Conservation (phyloP, 2,329 filamentous ascomycete species). For the Chrysoporthe austroafricana region DNA sequence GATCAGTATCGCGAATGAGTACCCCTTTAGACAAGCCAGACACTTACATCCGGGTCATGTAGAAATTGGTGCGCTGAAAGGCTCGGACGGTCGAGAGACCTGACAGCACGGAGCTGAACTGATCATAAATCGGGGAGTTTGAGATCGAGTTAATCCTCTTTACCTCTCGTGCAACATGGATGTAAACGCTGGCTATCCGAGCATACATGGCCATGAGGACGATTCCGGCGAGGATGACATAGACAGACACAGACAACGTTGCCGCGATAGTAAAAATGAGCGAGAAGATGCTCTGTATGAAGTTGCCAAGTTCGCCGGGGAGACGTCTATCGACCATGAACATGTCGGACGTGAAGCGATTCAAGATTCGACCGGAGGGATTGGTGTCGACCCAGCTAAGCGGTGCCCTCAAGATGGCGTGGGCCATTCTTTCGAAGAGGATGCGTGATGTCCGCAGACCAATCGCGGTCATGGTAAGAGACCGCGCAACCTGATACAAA, state of each 20-base stretch:
- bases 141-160: conserved; percentile 48
- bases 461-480: conserved; percentile 37
- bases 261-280: conserved; percentile 43
- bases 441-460: conserved; percentile 37
- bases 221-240: conserved; percentile 42
- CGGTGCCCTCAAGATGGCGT: conserved; percentile 44
- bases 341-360: conserved; percentile 47
- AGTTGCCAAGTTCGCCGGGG: conserved; percentile 35
- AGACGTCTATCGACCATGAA: conserved; percentile 43
- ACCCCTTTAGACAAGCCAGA: too few species aligned
- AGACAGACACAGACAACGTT: conserved; percentile 40
- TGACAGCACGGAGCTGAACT: conserved; percentile 45
- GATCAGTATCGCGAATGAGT: conserved; percentile 1
- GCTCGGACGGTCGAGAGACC: conserved; percentile 48
- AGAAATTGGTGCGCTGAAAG: conserved; percentile 42
- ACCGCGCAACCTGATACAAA: conserved; percentile 29
- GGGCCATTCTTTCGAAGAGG: conserved; percentile 41
- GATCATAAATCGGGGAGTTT: conserved; percentile 47
- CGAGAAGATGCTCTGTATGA: conserved; percentile 37
- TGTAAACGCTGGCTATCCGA: conserved; percentile 41
- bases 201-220: conserved; percentile 41
- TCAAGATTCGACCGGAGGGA: conserved; percentile 47
- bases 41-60: conserved; percentile 39
- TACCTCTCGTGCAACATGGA: conserved; percentile 43
- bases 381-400: conserved; percentile 46